phyloP scores from a whole-genome alignment of 768 basidiomycete genomes.

The Jaapia argillacea region DNA sequence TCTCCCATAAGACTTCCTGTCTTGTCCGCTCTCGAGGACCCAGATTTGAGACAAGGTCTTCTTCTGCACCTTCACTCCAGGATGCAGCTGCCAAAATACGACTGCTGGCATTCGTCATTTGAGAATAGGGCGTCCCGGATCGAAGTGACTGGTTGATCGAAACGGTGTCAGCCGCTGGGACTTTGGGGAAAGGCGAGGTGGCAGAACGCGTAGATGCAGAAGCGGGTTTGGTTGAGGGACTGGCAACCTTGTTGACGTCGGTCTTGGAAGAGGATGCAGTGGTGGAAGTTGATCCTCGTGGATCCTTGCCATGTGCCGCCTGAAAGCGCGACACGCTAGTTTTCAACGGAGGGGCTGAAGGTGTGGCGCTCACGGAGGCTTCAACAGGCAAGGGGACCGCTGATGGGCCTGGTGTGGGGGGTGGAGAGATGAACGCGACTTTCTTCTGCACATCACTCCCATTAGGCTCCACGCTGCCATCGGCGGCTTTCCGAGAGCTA shows the following conservation, averaged over 20 bases:
- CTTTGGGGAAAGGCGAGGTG: constrained; percentile 50
- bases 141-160: constrained; percentile 60
- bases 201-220: constrained; percentile 44
- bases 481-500: constrained; percentile 29
- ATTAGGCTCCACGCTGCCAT: constrained; percentile 20
- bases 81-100: constrained; percentile 69
- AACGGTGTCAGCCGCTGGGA: constrained; percentile 31
- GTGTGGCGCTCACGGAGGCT: constrained; percentile 20
- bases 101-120: constrained; percentile 58
- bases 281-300: constrained; percentile 56
- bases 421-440: constrained; percentile 80
- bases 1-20: constrained; percentile 95
- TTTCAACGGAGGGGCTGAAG: constrained; percentile 32
- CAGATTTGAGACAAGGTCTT: constrained; percentile 86
- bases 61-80: constrained; percentile 94
- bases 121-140: constrained; percentile 75
- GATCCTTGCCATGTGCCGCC: constrained; percentile 40
- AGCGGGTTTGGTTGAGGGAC: constrained; percentile 36
- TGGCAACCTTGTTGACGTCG: constrained; percentile 39
- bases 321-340: constrained; percentile 73
- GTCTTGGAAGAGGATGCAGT: constrained; percentile 54
- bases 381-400: constrained; percentile 43
- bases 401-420: constrained; percentile 51
- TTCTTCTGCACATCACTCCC: constrained; percentile 60
- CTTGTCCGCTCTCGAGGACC: constrained; percentile 91